Evolutionary conservation across 768 basidiomycete species (phyloP).

Genomic region (Lyophyllum decastes): DNA sequence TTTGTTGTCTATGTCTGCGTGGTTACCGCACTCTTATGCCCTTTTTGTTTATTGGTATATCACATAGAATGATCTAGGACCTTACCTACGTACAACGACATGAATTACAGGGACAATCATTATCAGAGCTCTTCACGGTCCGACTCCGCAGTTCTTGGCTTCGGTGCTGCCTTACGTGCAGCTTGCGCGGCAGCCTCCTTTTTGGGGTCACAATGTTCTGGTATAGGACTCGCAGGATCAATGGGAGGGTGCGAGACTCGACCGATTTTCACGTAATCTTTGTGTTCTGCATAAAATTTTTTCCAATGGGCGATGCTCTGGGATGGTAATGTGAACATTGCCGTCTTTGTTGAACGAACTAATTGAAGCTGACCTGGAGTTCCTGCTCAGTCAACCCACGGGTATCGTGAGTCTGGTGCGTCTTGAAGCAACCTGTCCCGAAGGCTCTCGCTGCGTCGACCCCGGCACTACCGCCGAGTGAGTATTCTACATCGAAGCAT

Average conservation of each 20-base stretch:
- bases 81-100: conserved; percentile 8
- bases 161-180: conserved; percentile 21
- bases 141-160: conserved; percentile 20
- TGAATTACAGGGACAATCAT: conserved; percentile 14
- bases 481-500: conserved; percentile 16
- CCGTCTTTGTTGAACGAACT: neutral
- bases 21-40: neutral
- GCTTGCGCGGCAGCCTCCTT: conserved; percentile 41
- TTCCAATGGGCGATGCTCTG: conserved; percentile 89
- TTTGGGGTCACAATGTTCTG: conserved; percentile 72
- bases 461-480: conserved; percentile 57
- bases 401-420: conserved; percentile 88
- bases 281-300: conserved; percentile 81
- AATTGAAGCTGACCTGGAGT: conserved; percentile 52
- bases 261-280: conserved; percentile 78
- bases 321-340: neutral
- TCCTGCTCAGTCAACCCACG: conserved; percentile 78
- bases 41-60: neutral
- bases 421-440: conserved; percentile 90
- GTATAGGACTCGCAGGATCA: conserved; percentile 74
- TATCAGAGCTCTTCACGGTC: conserved; percentile 41
- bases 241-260: conserved; percentile 75
- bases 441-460: conserved; percentile 90
- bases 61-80: neutral
- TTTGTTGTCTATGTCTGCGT: neutral